Base-by-base conservation (phyloP, 2,329 filamentous ascomycete genomes). In the Mycocentrospora acerina region DNA sequence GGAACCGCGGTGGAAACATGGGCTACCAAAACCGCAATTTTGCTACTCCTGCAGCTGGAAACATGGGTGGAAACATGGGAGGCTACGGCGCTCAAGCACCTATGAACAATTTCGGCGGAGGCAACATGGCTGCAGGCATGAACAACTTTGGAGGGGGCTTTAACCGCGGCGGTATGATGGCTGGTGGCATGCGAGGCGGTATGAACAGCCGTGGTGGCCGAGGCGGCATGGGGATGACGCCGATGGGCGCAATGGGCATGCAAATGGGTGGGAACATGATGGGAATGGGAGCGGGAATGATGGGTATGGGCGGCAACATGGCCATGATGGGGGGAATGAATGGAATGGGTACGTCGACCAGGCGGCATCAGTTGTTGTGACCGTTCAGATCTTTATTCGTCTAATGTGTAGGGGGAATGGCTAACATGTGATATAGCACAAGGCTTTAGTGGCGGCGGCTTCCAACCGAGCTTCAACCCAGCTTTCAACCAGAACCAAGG, bases 381-480 rank as follows among this genome's bases (percentile, higher is more conserved):
- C 25, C 19, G 17, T 30, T 9, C 17, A 8, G 6, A 19, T 32
- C 28, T 17, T 11, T 9, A n/a, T 13, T 29, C 16, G 3, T 24
- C 18, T 22, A 7, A 16, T 16, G 10, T 19, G 32, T 11, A 39
- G 26, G 27, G 16, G 15, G 26, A 27, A 19, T 9, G 25, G 32
- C 48, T 58, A 34, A 58, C 40, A 13, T 12, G 29, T 28, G 14
- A 15, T 46, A 28, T 31, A 49, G 46, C 46, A 13, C 53, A 44
- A 42, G 82, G 79, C 29, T 89, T 89, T 66, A 80, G 76, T 44
- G 58, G 53, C 31, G 82, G 84, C 71, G 19, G 19, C 19, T 22
- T 6, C 19, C 80, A 80, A 59, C 76, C 78, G 37, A 80, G 83
- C 57, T 91, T 90, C 69, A 87, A 85, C 60, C 80, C 83, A 25